Evolutionary conservation across 345 rosid species (phyloP).

Genomic region (Pugionium dolabratum): DNA sequence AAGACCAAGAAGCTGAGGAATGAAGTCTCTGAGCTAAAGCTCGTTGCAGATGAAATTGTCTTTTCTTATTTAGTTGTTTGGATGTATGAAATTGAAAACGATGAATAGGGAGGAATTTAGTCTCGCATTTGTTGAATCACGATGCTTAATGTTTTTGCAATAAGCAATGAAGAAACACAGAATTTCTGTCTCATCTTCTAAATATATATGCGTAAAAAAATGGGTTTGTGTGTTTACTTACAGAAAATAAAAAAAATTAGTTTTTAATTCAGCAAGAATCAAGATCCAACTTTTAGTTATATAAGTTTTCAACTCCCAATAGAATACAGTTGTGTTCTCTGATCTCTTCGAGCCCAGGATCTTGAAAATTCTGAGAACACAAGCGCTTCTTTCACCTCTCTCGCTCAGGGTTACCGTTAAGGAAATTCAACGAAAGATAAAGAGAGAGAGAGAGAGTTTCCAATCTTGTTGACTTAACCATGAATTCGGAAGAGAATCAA

Average conservation of each 20-base stretch:
- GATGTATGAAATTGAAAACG: conserved; percentile 32
- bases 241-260: background rate
- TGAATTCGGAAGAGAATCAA: conserved; percentile 39
- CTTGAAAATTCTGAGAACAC: conserved; percentile 27
- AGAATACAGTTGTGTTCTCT: conserved; percentile 16
- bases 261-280: conserved; percentile 18
- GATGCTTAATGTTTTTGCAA: conserved; percentile 26
- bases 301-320: conserved; percentile 19
- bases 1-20: conserved; percentile 28
- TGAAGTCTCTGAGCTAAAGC: conserved; percentile 25
- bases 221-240: background rate
- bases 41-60: conserved; percentile 31
- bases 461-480: conserved; percentile 22
- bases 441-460: conserved; percentile 1
- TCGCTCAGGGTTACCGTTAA: conserved; percentile 35
- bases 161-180: conserved; percentile 33
- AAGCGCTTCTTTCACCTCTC: conserved; percentile 26
- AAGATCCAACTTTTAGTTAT: conserved; percentile 21
- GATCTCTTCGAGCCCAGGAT: conserved; percentile 21
- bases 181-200: conserved; percentile 7
- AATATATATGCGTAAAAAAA: background rate
- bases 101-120: conserved; percentile 32
- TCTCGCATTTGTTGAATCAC: conserved; percentile 27
- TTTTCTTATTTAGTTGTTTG: conserved; percentile 33
- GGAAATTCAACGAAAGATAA: background rate